Conservation (phyloP, 1,284 basidiomycete genomes). For the Agroathelia rolfsii region DNA sequence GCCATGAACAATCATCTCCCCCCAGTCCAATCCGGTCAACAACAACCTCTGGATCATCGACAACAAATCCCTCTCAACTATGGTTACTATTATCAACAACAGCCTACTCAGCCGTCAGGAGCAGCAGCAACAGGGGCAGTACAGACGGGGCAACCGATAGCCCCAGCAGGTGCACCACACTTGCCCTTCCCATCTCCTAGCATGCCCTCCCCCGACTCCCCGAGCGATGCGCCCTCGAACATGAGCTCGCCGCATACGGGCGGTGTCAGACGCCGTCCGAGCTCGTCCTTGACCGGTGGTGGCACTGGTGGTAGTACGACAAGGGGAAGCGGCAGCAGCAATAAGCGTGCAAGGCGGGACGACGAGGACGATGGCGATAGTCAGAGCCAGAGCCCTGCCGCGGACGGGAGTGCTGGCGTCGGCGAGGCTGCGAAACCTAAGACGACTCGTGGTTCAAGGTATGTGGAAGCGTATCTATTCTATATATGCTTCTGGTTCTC, state of each 20-base stretch:
- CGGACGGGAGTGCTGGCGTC: too few relatives aligned
- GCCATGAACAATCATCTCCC: conserved; percentile 39
- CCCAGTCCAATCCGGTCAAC: too few relatives aligned
- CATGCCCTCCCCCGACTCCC: too few relatives aligned
- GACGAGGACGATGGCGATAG: conserved; percentile 34
- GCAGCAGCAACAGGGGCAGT: too few relatives aligned
- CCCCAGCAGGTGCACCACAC: conserved; percentile 14
- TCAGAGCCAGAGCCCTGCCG: conserved; percentile 40
- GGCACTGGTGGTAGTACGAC: too few relatives aligned
- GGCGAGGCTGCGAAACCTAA: conserved; percentile 72
- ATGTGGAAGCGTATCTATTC: conserved; percentile 17
- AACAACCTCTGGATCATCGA: too few relatives aligned
- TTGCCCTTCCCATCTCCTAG: conserved; percentile 6
- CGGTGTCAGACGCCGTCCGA: too few relatives aligned
- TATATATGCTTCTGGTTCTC: conserved; percentile 9
- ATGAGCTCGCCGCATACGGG: too few relatives aligned
- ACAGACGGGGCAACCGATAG: conserved; percentile 59
- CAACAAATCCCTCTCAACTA: too few relatives aligned
- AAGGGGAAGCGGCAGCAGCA: conserved; percentile 31
- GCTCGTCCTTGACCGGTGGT: conserved; percentile 35
- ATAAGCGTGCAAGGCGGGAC: conserved; percentile 54
- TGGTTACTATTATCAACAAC: too few relatives aligned
- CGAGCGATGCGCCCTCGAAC: too few relatives aligned
- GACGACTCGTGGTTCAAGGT: conserved; percentile 81
- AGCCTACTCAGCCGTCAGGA: too few relatives aligned